Conservation (phyloP, 495 filamentous ascomycete species). For the Platismatia glauca region DNA sequence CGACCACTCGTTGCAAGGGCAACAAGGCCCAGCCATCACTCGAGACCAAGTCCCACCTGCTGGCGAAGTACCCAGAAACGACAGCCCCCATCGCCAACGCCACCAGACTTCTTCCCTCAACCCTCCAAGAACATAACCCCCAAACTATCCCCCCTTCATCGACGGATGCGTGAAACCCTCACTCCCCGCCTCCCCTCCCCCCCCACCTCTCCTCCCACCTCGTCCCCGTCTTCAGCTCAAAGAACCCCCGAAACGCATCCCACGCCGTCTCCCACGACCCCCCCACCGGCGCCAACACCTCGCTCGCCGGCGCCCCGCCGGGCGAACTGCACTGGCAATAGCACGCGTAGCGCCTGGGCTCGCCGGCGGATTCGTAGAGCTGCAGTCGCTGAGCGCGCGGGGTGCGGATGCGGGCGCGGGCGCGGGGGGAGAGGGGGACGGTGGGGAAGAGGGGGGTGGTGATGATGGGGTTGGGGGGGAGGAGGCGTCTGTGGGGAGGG, state of each 20-base stretch:
- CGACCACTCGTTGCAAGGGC: too few relatives aligned
- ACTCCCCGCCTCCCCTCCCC: not conserved
- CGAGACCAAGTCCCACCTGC: not conserved
- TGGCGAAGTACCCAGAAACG: not conserved
- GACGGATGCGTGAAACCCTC: slow-evolving; percentile 13
- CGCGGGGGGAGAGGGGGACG: slow-evolving; percentile 2
- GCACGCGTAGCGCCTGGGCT: slow-evolving; percentile 39
- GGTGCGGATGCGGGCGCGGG: slow-evolving; percentile 2
- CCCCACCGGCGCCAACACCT: slow-evolving; percentile 30
- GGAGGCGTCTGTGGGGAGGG: slow-evolving; percentile 2
- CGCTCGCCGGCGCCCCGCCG: slow-evolving; percentile 20
- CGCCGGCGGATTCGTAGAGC: slow-evolving; percentile 44
- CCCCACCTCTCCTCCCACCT: slow-evolving; percentile 44
- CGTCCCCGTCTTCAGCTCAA: slow-evolving; percentile 44
- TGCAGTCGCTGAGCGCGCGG: slow-evolving; percentile 25
- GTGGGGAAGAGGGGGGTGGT: slow-evolving; percentile 4
- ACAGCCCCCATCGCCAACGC: not conserved
- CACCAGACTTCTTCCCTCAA: not conserved
- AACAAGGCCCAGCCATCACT: too few relatives aligned
- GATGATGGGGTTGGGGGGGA: slow-evolving; percentile 1
- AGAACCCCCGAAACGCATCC: slow-evolving; percentile 45
- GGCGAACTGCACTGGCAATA: slow-evolving; percentile 32
- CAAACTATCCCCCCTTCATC: slow-evolving; percentile 7
- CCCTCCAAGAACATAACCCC: slow-evolving; percentile 3
- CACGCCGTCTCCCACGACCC: slow-evolving; percentile 33